phyloP scores from a whole-genome alignment of 495 filamentous ascomycete genomes.

The Neurospora sp. region DNA sequence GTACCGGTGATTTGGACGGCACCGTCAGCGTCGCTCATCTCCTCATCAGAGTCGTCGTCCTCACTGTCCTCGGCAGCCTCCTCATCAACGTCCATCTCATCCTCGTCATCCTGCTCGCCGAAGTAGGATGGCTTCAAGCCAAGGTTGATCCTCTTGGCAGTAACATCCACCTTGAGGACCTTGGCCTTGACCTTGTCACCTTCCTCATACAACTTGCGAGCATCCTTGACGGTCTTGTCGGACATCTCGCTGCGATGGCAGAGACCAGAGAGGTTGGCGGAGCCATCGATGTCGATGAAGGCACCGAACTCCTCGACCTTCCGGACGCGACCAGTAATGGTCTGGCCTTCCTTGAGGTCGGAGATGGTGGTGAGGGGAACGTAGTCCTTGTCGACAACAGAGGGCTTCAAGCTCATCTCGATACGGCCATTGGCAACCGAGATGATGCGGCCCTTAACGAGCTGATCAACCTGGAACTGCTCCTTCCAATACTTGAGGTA shows the following conservation, averaged over 20 bases:
- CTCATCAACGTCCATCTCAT: constrained; percentile 44
- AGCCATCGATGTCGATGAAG: constrained; percentile 81
- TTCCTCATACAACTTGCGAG: constrained; percentile 71
- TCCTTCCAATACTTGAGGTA: constrained; percentile 95
- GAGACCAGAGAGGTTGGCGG: constrained; percentile 76
- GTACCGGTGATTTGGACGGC: constrained; percentile 40
- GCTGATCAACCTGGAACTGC: constrained; percentile 71
- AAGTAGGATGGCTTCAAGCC: constrained; percentile 91
- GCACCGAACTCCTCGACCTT: constrained; percentile 92
- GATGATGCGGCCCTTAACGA: constrained; percentile 79
- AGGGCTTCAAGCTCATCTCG: constrained; percentile 79
- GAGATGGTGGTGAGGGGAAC: constrained; percentile 55
- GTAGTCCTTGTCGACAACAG: constrained; percentile 69
- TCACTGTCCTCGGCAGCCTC: constrained; percentile 32
- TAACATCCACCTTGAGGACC: constrained; percentile 63
- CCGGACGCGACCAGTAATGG: constrained; percentile 77
- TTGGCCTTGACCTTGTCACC: constrained; percentile 88
- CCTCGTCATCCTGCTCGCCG: constrained; percentile 39
- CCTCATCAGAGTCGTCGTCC: constrained; percentile 36
- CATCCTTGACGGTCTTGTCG: constrained; percentile 65
- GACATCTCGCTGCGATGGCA: constrained; percentile 89
- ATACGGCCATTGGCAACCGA: constrained; percentile 60
- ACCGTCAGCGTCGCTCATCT: constrained; percentile 43
- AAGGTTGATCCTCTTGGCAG: constrained; percentile 69
- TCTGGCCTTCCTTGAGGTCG: constrained; percentile 66